Evolutionary conservation across 1,284 basidiomycete genomes (phyloP), one percentile per base, ranked within the genome.

Genomic region (Ustilago sp.): DNA sequence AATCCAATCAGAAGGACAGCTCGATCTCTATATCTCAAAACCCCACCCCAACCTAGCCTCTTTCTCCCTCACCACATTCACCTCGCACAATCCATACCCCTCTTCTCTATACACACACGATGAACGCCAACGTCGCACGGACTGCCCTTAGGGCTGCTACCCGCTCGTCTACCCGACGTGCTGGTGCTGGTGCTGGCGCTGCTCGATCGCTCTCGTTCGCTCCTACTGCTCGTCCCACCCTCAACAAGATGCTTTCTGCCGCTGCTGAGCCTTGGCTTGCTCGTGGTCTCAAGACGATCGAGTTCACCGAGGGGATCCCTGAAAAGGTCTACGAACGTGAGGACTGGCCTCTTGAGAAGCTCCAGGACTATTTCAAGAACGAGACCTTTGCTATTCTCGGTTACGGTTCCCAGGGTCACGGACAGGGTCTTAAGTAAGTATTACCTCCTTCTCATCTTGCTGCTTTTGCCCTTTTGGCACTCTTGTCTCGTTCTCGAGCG

Each of bases 341-440:
- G 84, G 96, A 99, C 90, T 99, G 97, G 97, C 97, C 96, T 50
- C 89, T 96, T 72, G 91, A 94, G 83, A 98, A 94, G 80, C 92
- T 99, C 87, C 96, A 98, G 88, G 95, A 98, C 87, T 89, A 86
- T 80, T 97, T 99, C 91, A 98, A 98, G 89, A 93, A 98, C 87
- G 97, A 99, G 88, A 98, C 96, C 80, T 94, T 99, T 74, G 96
- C 96, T 79, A 79, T 99, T 53, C 81, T 84, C 47, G 98, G 97
- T 76, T 99, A 99, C 87, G 97, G 97, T 80, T 98, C 97, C 45
- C 88, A 89, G 88, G 95, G 95, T 61, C 96, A 99, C 88, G 97
- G 95, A 54, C 97, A 99, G 89, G 95, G 95, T 83, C 89, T 99
- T 87, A 99, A 99, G 76, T 80, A 63, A 76, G 77, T 79, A 19